Percentiles rank a stretch among this genome's conserved stretches.
Conservation (phyloP, 768 basidiomycete species). For the Podaxis sp. region DNA sequence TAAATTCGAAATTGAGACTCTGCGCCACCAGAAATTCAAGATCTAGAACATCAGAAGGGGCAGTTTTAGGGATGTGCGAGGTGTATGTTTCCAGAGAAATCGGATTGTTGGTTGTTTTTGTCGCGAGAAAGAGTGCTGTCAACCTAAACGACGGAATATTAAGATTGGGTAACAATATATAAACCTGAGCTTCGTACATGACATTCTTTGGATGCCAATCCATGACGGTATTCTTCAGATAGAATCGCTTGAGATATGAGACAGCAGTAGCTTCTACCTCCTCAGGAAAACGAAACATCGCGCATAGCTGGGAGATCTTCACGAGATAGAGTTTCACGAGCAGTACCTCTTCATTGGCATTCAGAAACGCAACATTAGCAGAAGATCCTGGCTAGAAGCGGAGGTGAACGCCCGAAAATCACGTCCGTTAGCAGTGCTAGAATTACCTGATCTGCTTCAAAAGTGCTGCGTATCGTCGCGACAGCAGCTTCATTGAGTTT, state of each 20-base stretch:
- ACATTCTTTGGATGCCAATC: slow-evolving; percentile 99
- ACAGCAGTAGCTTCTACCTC: slow-evolving; percentile 93
- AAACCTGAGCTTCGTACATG: slow-evolving; percentile 59
- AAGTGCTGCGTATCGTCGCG: slow-evolving; percentile 69
- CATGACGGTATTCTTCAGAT: slow-evolving; percentile 97
- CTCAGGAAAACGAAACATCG: slow-evolving; percentile 84
- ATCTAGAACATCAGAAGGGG: slow-evolving; percentile 82
- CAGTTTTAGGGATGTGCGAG: slow-evolving; percentile 77
- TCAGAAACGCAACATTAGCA: slow-evolving; percentile 68
- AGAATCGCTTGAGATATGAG: slow-evolving; percentile 94
- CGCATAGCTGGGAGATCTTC: slow-evolving; percentile 84
- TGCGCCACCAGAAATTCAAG: slow-evolving; percentile 97
- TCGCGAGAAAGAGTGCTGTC: slow-evolving; percentile 91
- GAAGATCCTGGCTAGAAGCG: slow-evolving; percentile 69
- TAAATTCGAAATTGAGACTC: slow-evolving; percentile 91
- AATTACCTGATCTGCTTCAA: slow-evolving; percentile 78
- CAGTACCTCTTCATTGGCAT: slow-evolving; percentile 79
- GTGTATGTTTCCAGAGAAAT: slow-evolving; percentile 88
- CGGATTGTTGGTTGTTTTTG: slow-evolving; percentile 96
- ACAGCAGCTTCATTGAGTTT: slow-evolving; percentile 78
- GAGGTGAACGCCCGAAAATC: slow-evolving; percentile 16
- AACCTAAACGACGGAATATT: slow-evolving; percentile 55
- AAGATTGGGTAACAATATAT: background rate
- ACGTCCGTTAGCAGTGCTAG: background rate
- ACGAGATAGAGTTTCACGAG: slow-evolving; percentile 88